Conservation (phyloP, 208 protist species). For the Tritrichomonas musculus region DNA sequence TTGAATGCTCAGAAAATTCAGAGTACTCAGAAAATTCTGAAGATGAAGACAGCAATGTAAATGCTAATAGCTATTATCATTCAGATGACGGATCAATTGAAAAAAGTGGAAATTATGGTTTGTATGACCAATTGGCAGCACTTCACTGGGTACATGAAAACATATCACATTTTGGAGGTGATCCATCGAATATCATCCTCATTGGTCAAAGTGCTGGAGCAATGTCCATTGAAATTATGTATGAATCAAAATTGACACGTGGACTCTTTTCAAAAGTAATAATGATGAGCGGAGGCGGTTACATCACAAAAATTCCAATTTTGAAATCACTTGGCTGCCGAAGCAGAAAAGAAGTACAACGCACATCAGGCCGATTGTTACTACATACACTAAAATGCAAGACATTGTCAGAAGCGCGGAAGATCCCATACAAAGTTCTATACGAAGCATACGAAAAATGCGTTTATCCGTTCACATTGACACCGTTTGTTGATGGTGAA, state of each 20-base stretch:
- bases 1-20: too few relatives aligned
- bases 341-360: not conserved
- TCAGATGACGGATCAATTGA: too few relatives aligned
- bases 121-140: not conserved
- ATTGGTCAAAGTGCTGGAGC: not conserved
- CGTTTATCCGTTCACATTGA: too few relatives aligned
- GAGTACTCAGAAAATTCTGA: too few relatives aligned
- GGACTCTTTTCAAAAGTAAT: not conserved
- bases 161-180: not conserved
- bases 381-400: not conserved
- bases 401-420: not conserved
- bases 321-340: not conserved
- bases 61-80: too few relatives aligned
- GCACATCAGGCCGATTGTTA: not conserved
- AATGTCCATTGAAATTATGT: not conserved
- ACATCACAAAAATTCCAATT: not conserved
- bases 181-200: not conserved
- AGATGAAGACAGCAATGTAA: too few relatives aligned
- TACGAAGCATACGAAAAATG: too few relatives aligned
- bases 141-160: not conserved
- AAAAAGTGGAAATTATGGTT: not conserved
- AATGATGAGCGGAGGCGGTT: not conserved
- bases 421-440: not conserved
- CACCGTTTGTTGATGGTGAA: too few relatives aligned
- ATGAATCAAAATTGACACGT: not conserved